Evolutionary conservation across 352 stramenopile species (phyloP), one percentile per base, ranked within the genome.

Genomic region (Phytophthora cryptogea): DNA sequence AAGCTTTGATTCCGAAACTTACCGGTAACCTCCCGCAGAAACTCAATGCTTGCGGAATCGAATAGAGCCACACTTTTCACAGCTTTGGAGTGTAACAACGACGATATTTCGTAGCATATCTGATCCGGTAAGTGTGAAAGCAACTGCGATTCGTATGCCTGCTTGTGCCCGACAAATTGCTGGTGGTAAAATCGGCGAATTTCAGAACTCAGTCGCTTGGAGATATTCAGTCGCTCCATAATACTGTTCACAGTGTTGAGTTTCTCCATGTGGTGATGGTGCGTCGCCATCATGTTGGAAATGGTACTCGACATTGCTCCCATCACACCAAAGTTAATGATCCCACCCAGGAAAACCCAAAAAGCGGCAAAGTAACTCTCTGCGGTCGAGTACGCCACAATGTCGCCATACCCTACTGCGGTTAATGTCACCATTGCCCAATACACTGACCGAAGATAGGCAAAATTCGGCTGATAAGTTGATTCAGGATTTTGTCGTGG

Each of bases 251-350:
- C 70, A 6, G 64, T 57, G 39, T 87, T 86, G 49, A 89, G 61
- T 26, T 74, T 78, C 32, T 90, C 78, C 47, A 80, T 66, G 33
- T 82, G 68, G 20, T 86, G 67, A 14, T 72, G 78, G 49, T 71
- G 72, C 5, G 63, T 55, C 0, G 78, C 78, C 4, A 72, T 81
- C 30, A 88, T 55, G 49, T 88, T 83, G 0, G 81, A 81, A 30
- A 89, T 88, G 36, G 80, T 75, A 36, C 76, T 86, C 1, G 81
- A 90, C 72, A 90, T 89, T 1, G 72, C 76, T 5, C 77, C 76
- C 13, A 89, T 76, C 6, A 89, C 78, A 5, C 73, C 77, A 59
- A 86, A 90, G 53, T 89, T 89, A 52, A 90, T 88, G 23, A 89
- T 76, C 0, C 70, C 76, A 8, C 76, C 78, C 3, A 86, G 28